Conservation (phyloP, 2,329 filamentous ascomycete species). For the Fusarium pseudocircinatum region DNA sequence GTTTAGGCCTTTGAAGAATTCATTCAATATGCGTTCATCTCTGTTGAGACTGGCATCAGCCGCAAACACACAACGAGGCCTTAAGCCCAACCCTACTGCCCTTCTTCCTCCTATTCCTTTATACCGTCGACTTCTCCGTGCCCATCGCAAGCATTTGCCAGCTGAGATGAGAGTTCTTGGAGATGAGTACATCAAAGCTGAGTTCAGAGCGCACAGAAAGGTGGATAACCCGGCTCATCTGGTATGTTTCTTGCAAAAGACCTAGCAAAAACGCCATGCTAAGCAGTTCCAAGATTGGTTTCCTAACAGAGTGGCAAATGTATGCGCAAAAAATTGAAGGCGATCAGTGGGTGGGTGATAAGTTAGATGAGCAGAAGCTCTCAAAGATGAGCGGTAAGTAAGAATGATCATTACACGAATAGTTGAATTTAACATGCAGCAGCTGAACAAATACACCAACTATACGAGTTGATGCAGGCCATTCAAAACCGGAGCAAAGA, state of each 20-base stretch:
- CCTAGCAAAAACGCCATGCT: neutral
- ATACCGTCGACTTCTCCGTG: slow-evolving; percentile 86
- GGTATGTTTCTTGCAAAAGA: slow-evolving; percentile 59
- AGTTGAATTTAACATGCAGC: neutral
- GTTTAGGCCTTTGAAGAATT: neutral
- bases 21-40: slow-evolving; percentile 42
- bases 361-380: slow-evolving; percentile 83
- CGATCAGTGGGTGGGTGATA: slow-evolving; percentile 84
- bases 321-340: slow-evolving; percentile 95
- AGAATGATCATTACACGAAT: neutral
- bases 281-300: slow-evolving; percentile 75
- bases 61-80: slow-evolving; percentile 43
- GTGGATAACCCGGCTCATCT: slow-evolving; percentile 94
- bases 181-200: slow-evolving; percentile 91
- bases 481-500: slow-evolving; percentile 61
- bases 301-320: slow-evolving; percentile 94
- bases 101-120: slow-evolving; percentile 88
- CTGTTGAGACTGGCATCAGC: slow-evolving; percentile 51
- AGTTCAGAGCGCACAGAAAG: slow-evolving; percentile 85
- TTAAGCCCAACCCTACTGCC: slow-evolving; percentile 62
- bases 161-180: slow-evolving; percentile 81
- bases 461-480: slow-evolving; percentile 93
- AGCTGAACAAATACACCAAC: slow-evolving; percentile 93
- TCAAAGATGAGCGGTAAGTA: slow-evolving; percentile 90
- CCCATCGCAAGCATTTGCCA: slow-evolving; percentile 82